Base-by-base conservation (phyloP, 177 flowering plant species). In the Tripterygium wilfordii region DNA sequence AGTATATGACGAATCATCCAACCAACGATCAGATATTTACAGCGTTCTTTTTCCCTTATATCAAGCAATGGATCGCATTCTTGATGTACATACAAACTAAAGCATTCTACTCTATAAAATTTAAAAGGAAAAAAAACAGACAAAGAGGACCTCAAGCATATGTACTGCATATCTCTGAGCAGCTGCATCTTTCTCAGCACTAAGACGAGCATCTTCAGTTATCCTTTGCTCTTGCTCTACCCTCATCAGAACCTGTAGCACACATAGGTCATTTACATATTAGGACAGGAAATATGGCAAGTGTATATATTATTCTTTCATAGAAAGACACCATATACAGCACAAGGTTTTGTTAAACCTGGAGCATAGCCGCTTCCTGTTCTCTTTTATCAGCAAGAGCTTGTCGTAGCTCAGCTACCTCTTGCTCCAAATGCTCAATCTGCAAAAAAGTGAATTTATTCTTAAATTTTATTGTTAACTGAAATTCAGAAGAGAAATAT, bases 281-380 rank as follows among this genome's bases (percentile, higher is more conserved):
- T 14, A 50, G 3, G 8, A 37, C 8, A 30, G 45, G 37, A n/a
- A 5, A 5, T 22, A 14, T 44, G 23, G 18, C 10, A 16, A 15
- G 28, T 43, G 17, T n/a, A 38, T 9, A 26, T 12, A 26, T 14
- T 13, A 25, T 17, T 27, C 23, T 23, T 27, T 14, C 33, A 32
- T 12, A 37, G 24, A n/a, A 12, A 51, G 25, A 56, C 5, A 35
- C 14, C 4, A 27, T 27, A 32, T 25, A 39, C 29, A 20, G 24
- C 20, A 53, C 5, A 23, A 19, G 27, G 19, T 13, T 33, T 42
- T 21, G 53, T 25, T 5, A 61, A 40, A 92, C 98, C 96, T 92
- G 80, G 63, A 92, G 74, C 96, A 89, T 89, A 43, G 79, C 96
- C 45, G 57, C 52, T 67, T 92, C 98, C 73, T 92, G 96, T 67